Conservation (phyloP, 805 yeast genomes). For the Hanseniaspora taiwanica region DNA sequence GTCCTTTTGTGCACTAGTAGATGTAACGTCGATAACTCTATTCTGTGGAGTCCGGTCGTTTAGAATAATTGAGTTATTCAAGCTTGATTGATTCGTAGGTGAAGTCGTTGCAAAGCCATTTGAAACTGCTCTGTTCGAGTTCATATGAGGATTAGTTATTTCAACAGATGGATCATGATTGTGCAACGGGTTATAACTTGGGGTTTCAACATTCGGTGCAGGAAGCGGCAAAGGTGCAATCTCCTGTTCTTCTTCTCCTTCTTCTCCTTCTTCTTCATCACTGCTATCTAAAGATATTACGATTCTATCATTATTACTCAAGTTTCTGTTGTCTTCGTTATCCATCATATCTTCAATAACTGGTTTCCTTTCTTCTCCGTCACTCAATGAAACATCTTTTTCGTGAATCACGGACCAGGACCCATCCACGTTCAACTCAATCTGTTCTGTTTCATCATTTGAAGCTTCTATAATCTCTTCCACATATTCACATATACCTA, state of each 20-base stretch:
- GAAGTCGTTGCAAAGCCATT: neutral
- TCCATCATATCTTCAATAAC: conserved; percentile 4
- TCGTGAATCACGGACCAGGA: conserved; percentile 37
- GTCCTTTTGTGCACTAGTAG: neutral
- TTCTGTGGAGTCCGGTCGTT: neutral
- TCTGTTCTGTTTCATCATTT: conserved; percentile 41
- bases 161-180: no score
- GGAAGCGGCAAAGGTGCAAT: no score
- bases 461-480: conserved; percentile 45
- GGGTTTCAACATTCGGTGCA: neutral
- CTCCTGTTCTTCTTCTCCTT: neutral
- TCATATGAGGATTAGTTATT: no score
- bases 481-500: conserved; percentile 67
- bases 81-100: neutral
- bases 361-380: conserved; percentile 5
- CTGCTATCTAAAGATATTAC: conserved; percentile 40
- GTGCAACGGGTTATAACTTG: no score
- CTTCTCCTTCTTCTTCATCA: conserved; percentile 27
- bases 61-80: neutral
- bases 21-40: neutral
- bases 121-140: no score
- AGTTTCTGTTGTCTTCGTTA: no score
- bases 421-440: conserved; percentile 61
- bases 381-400: conserved; percentile 13
- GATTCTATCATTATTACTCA: no score